Conservation (phyloP, 2,329 filamentous ascomycete species). For the Aureobasidium sp. region DNA sequence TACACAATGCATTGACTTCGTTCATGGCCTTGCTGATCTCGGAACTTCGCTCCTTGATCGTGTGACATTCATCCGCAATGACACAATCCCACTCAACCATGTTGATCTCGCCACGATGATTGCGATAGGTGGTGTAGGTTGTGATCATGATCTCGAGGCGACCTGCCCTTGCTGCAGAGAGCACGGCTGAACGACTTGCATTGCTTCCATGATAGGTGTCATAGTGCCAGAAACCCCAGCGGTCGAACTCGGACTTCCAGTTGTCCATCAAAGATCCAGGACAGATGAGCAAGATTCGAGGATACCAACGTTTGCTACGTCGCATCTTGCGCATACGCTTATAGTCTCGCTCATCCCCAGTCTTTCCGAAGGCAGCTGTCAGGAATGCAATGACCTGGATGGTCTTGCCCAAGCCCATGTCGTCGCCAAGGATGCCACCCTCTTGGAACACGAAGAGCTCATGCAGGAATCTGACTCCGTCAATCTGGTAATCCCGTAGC, state of each 20-base stretch:
- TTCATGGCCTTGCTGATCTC: constrained; percentile 81
- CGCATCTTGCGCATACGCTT: constrained; percentile 86
- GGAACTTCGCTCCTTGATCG: constrained; percentile 69
- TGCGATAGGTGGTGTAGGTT: constrained; percentile 80
- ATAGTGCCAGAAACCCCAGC: constrained; percentile 95
- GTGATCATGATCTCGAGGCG: constrained; percentile 86
- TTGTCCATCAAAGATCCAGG: constrained; percentile 83
- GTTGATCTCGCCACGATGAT: constrained; percentile 70
- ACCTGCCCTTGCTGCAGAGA: constrained; percentile 58
- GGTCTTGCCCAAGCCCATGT: constrained; percentile 97
- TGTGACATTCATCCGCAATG: constrained; percentile 88
- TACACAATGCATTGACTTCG: constrained; percentile 80
- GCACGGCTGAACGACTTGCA: constrained; percentile 46
- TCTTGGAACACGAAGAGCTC: constrained; percentile 83
- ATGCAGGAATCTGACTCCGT: constrained; percentile 78
- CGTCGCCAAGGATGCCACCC: constrained; percentile 85
- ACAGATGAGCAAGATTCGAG: constrained; percentile 74
- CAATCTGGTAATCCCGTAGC: constrained; percentile 82
- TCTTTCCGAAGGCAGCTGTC: constrained; percentile 88
- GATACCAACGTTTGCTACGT: constrained; percentile 64
- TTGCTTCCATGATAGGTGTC: constrained; percentile 67
- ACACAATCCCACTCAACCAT: constrained; percentile 87
- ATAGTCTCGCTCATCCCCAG: constrained; percentile 72
- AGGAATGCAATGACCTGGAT: constrained; percentile 93
- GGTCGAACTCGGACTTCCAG: constrained; percentile 75